These are phyloP conservation scores for Selaginella moellendorffii DNA, from an alignment of 75 land plant species.

Conservation along the genomic window DNA sequence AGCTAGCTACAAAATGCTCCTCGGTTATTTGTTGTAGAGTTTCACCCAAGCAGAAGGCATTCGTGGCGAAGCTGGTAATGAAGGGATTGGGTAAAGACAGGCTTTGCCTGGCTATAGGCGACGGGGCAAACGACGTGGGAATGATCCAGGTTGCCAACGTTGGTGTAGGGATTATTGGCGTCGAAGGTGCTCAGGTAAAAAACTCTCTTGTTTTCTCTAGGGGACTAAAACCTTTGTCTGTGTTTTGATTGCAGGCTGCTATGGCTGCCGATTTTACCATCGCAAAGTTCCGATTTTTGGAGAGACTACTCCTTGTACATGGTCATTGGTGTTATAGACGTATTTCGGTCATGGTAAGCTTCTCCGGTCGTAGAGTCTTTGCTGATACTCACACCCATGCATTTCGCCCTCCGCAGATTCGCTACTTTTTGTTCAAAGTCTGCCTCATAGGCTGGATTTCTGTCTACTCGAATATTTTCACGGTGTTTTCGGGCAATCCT, in stretches of 20 bases:
- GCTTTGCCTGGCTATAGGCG: constrained; percentile 20
- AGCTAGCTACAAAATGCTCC: constrained; percentile 24
- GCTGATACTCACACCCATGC: background rate
- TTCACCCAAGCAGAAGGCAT: constrained; percentile 36
- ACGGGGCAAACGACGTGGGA: constrained; percentile 30
- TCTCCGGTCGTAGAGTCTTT: background rate
- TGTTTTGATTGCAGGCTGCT: constrained; percentile 28
- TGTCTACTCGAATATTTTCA: constrained; percentile 28
- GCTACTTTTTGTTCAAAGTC: constrained; percentile 36
- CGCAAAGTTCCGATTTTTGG: constrained; percentile 35
- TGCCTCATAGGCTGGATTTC: constrained; percentile 30
- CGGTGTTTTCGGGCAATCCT: constrained; percentile 33
- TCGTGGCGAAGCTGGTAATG: constrained; percentile 25
- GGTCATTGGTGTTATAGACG: constrained; percentile 41
- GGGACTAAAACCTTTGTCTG: background rate
- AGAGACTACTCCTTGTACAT: constrained; percentile 34
- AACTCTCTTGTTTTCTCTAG: background rate
- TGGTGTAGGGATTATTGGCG: constrained; percentile 41
- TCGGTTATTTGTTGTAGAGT: constrained; percentile 40
- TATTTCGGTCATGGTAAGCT: constrained; percentile 32
- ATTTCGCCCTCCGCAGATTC: constrained; percentile 22
- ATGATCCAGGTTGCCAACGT: constrained; percentile 34
- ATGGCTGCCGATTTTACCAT: constrained; percentile 41
- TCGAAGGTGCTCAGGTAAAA: constrained; percentile 41
- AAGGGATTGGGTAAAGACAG: constrained; percentile 15